Base-by-base conservation (phyloP, 345 rosid species). In the Arabidopsis suecica region DNA sequence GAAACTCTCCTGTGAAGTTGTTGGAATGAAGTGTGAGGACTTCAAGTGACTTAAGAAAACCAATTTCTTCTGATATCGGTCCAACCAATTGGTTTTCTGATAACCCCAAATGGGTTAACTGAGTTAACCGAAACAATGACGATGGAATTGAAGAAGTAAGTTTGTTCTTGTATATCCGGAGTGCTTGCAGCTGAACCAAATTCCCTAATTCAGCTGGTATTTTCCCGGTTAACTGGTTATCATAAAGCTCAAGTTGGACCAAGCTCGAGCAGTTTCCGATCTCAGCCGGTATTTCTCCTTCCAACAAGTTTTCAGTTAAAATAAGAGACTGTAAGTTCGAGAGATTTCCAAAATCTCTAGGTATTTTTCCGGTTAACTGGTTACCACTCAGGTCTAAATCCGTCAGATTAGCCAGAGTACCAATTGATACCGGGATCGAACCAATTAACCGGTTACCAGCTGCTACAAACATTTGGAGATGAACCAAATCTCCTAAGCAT, bases 161-260 rank as follows among this genome's bases (percentile, higher is more conserved):
- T 73, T 68, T 77, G 68, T 93, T 93, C 7, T n/a, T 1, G 73
- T 82, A 74, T 53, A 90, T 9, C 64, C 87, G 72, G 78, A 91
- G 69, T 4, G 73, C 75, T 62, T 83, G 77, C 49, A 93, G 73
- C 49, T 76, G 68, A 38, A 64, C 78, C 80, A 91, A 77, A 65
- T 86, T 86, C 61, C 97, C 96, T 18, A 93, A 78, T 84, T 88
- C 91, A 1, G 68, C 28, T 16, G 98, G 98, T 61, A 93, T 88
- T 22, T 59, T 56, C 70, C 97, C 97, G 3, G 74, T 83, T 80
- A 93, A 74, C 62, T 67, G 79, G 69, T 91, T 93, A 3, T 0
- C 38, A 65, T 86, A 82, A 28, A 93, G 78, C 62, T 86, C 92
- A 71, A 93, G 89, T 30, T 72, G 44, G 3, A 61, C 54, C 61